Conservation (phyloP, 164 flowering plant genomes). For the Vitis riparia region DNA sequence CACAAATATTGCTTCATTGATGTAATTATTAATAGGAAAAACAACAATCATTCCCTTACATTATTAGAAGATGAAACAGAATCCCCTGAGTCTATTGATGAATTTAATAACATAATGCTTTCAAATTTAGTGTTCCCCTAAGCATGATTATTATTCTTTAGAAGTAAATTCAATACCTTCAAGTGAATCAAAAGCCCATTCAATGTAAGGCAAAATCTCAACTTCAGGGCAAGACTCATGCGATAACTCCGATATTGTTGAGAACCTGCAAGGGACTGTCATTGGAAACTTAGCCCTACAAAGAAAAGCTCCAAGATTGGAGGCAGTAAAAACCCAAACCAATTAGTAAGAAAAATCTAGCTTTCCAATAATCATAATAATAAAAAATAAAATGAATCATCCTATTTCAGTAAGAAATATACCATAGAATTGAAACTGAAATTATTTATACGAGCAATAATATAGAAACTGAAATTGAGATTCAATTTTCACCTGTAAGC, state of each 20-base stretch:
- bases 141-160: neutral
- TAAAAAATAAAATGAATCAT: neutral
- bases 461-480: neutral
- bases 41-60: no score
- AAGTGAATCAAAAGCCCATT: slow-evolving; percentile 32
- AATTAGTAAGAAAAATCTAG: neutral
- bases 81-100: no score
- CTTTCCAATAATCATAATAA: neutral
- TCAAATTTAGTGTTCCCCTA: neutral
- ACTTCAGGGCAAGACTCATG: slow-evolving; percentile 17
- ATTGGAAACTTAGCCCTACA: slow-evolving; percentile 27
- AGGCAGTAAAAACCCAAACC: neutral
- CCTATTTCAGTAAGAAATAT: no score
- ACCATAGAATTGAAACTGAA: no score
- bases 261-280: slow-evolving; percentile 57
- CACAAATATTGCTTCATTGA: no score
- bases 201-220: slow-evolving; percentile 42
- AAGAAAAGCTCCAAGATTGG: slow-evolving; percentile 2
- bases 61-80: no score
- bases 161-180: slow-evolving; percentile 42
- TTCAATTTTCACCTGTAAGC: slow-evolving; percentile 22
- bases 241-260: slow-evolving; percentile 36
- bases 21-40: no score
- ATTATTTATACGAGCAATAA: neutral
- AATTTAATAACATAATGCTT: neutral